Conservation (phyloP, 768 basidiomycete species). For the Trametes cinnabarina region DNA sequence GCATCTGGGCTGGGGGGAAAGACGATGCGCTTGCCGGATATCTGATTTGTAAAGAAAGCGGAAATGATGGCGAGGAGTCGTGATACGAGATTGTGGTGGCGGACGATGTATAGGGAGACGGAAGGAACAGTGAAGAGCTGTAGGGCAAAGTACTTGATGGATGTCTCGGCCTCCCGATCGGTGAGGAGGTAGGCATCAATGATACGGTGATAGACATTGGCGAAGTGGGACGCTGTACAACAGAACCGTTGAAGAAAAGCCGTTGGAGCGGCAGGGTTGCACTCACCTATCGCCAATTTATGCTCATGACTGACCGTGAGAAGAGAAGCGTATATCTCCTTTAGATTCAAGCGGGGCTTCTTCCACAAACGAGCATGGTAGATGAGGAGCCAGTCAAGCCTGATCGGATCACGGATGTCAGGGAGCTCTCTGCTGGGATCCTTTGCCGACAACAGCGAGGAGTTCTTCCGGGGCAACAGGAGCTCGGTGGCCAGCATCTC, state of each 20-base stretch:
- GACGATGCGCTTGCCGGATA: constrained; percentile 66
- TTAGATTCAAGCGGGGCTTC: constrained; percentile 72
- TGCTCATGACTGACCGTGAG: constrained; percentile 70
- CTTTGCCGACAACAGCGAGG: constrained; percentile 40
- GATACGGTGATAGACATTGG: constrained; percentile 78
- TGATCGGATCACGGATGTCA: constrained; percentile 47
- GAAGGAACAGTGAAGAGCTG: constrained; percentile 93
- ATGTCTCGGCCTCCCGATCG: constrained; percentile 93
- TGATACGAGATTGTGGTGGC: constrained; percentile 67
- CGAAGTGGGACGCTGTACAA: constrained; percentile 72
- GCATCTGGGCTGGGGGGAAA: constrained; percentile 32
- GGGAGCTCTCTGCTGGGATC: constrained; percentile 33
- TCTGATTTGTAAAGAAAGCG: constrained; percentile 92
- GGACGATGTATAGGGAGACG: constrained; percentile 75
- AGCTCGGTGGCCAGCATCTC: constrained; percentile 74
- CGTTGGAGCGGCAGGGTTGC: neutral
- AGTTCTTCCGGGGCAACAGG: constrained; percentile 57
- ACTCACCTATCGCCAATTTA: constrained; percentile 76
- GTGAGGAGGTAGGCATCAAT: constrained; percentile 90
- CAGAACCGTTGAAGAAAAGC: constrained; percentile 8
- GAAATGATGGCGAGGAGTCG: constrained; percentile 81
- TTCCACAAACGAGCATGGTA: constrained; percentile 88
- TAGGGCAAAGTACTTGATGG: constrained; percentile 89
- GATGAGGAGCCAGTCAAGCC: constrained; percentile 73
- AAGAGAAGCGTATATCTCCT: constrained; percentile 78